These are phyloP conservation scores for Diplogelasinospora grovesii DNA, from an alignment of 495 filamentous ascomycete species.

Conservation along the genomic window DNA sequence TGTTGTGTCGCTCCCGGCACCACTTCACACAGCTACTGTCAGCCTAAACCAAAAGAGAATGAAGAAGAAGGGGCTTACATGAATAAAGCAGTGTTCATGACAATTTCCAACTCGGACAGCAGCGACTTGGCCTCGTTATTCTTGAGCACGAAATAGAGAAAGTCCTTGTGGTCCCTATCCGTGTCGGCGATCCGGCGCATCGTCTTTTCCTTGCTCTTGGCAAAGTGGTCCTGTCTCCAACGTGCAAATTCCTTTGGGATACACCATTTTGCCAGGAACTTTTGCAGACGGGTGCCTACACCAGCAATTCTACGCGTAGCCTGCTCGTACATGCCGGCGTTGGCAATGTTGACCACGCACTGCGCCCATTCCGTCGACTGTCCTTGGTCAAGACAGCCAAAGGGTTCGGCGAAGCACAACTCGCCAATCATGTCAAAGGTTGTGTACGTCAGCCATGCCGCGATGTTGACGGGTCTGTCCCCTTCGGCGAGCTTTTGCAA, in stretches of 20 bases:
- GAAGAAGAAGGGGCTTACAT: slow-evolving; percentile 6
- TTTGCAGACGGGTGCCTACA: slow-evolving; percentile 15
- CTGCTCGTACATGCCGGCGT: slow-evolving; percentile 12
- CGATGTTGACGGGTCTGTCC: slow-evolving; percentile 31
- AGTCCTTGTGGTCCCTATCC: slow-evolving; percentile 16
- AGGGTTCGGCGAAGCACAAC: slow-evolving; percentile 51
- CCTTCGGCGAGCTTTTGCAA: slow-evolving; percentile 8
- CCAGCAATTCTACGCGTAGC: slow-evolving; percentile 19
- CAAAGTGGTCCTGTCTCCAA: slow-evolving; percentile 13
- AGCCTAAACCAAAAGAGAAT: not conserved
- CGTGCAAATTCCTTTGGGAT: slow-evolving; percentile 8
- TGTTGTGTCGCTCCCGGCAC: slow-evolving; percentile 19
- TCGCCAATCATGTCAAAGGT: slow-evolving; percentile 59
- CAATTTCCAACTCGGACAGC: slow-evolving; percentile 13
- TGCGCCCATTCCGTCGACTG: slow-evolving; percentile 19
- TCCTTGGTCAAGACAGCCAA: slow-evolving; percentile 44
- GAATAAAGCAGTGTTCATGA: slow-evolving; percentile 21
- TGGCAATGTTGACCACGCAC: slow-evolving; percentile 8
- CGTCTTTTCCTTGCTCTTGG: slow-evolving; percentile 13
- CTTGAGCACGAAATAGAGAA: slow-evolving; percentile 18
- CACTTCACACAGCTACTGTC: slow-evolving; percentile 2
- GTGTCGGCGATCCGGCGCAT: slow-evolving; percentile 11
- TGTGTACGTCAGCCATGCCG: slow-evolving; percentile 43
- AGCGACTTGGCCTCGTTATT: slow-evolving; percentile 17
- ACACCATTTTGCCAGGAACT: slow-evolving; percentile 4